phyloP scores from a whole-genome alignment of 495 filamentous ascomycete genomes.

The Aspergillus panamensis region DNA sequence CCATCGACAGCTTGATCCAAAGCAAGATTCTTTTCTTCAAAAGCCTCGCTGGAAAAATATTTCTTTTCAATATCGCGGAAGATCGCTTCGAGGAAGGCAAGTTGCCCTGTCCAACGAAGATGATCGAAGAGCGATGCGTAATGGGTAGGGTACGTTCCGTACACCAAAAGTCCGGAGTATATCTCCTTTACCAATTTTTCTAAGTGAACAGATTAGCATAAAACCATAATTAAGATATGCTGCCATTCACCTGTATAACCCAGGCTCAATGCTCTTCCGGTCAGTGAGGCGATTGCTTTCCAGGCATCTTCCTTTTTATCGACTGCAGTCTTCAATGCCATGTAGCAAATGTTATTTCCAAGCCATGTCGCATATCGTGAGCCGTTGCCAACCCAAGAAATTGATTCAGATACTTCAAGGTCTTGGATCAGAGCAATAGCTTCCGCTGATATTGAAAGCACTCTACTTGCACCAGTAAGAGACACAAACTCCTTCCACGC shows the following conservation, averaged over 20 bases:
- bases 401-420: constrained; percentile 22
- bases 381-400: constrained; percentile 65
- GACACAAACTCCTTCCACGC: constrained; percentile 65
- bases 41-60: constrained; percentile 36
- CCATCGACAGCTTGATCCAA: constrained; percentile 27
- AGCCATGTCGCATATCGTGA: constrained; percentile 69
- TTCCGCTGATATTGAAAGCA: constrained; percentile 72
- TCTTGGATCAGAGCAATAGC: constrained; percentile 55
- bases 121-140: constrained; percentile 45
- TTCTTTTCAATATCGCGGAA: constrained; percentile 58
- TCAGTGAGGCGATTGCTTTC: constrained; percentile 58
- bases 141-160: constrained; percentile 23
- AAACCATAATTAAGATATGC: background rate
- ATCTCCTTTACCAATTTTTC: constrained; percentile 54
- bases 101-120: constrained; percentile 55
- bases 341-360: constrained; percentile 59
- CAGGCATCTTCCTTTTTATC: constrained; percentile 41
- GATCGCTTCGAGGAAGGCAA: constrained; percentile 52
- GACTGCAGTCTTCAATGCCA: constrained; percentile 37
- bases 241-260: constrained; percentile 64
- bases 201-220: constrained; percentile 35
- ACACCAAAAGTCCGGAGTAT: constrained; percentile 42
- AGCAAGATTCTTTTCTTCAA: constrained; percentile 8
- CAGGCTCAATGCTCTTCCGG: constrained; percentile 63
- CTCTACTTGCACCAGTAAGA: constrained; percentile 66